Conservation (phyloP, 495 filamentous ascomycete genomes). For the Pyrenopolyporus hunteri region DNA sequence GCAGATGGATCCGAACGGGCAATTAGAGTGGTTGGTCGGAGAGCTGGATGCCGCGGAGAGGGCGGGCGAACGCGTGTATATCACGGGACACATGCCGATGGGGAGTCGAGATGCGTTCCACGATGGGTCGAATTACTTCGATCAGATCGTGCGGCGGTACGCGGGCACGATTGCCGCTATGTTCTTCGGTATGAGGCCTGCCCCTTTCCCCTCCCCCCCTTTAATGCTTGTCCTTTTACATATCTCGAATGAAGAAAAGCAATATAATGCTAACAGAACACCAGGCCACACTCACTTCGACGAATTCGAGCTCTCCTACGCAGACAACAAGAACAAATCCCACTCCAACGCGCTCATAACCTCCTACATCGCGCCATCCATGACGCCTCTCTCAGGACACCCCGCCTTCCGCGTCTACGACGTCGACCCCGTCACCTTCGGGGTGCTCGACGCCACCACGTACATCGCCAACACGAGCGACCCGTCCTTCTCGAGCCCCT, state of each 20-base stretch:
- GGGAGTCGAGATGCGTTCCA: constrained; percentile 56
- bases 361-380: constrained; percentile 58
- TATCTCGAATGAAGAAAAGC: background rate
- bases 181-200: constrained; percentile 53
- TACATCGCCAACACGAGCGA: constrained; percentile 60
- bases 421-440: constrained; percentile 61
- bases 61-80: constrained; percentile 58
- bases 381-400: constrained; percentile 60
- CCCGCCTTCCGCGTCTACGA: constrained; percentile 64
- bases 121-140: constrained; percentile 59
- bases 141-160: constrained; percentile 61
- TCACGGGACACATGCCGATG: constrained; percentile 60
- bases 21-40: constrained; percentile 56
- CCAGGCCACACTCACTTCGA: constrained; percentile 61
- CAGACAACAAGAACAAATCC: constrained; percentile 45
- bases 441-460: constrained; percentile 57
- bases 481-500: constrained; percentile 40
- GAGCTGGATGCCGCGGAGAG: constrained; percentile 59
- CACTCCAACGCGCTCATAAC: constrained; percentile 50
- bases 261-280: background rate
- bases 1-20: constrained; percentile 55
- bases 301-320: constrained; percentile 61
- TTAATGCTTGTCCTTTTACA: too few relatives aligned
- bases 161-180: constrained; percentile 58
- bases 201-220: background rate